These are phyloP conservation scores for Magnusiomyces paraingens DNA, from an alignment of 1,139 yeast genomes.

Conservation along the genomic window DNA sequence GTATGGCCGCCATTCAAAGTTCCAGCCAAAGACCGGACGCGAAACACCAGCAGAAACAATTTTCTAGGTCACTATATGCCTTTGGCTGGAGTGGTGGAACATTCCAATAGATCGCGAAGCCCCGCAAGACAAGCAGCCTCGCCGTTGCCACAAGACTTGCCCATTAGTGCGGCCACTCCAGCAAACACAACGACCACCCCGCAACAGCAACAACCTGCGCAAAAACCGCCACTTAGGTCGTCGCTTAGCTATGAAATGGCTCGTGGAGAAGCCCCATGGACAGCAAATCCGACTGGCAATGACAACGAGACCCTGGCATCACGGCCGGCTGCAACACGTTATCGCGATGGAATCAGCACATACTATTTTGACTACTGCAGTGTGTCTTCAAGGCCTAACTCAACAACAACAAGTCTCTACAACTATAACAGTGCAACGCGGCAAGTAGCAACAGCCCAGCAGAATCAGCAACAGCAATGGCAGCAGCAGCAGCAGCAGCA, in stretches of 20 bases:
- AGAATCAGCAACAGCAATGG: no score
- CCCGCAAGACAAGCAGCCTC: constrained; percentile 8
- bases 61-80: constrained; percentile 21
- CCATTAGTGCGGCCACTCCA: no score
- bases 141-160: no score
- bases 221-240: neutral
- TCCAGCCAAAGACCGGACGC: constrained; percentile 21
- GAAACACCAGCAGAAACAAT: constrained; percentile 21
- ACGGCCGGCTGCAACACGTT: no score
- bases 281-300: no score
- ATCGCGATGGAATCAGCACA: no score
- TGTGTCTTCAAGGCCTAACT: constrained; percentile 3
- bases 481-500: no score
- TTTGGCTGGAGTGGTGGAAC: neutral
- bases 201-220: neutral
- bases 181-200: neutral
- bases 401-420: constrained; percentile 1
- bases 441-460: no score
- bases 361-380: neutral
- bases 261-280: no score
- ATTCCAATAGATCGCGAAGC: constrained; percentile 9
- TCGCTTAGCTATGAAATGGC: no score
- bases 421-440: no score
- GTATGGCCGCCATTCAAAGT: constrained; percentile 25
- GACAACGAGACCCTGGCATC: no score